A percentile compares a stretch with the other conserved stretches of the same genome.
Conservation (phyloP, 2,329 filamentous ascomycete genomes). For the Diaporthe nobilis region DNA sequence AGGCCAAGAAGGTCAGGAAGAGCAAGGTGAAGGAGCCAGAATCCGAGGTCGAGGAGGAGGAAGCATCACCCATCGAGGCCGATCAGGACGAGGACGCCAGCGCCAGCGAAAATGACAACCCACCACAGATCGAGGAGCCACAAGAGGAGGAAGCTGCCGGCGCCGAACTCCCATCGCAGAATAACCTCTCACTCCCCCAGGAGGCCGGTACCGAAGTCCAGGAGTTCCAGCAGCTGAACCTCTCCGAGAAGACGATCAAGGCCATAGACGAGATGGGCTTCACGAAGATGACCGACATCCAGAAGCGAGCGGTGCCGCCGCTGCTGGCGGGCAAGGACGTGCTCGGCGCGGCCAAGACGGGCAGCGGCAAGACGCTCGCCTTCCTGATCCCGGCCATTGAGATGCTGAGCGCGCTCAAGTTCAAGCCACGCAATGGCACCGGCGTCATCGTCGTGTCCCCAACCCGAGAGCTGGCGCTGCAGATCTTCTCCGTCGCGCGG, state of each 20-base stretch:
- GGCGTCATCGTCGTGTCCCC: constrained; percentile 94
- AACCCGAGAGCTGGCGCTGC: constrained; percentile 92
- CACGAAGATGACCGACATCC: constrained; percentile 95
- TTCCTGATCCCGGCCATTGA: constrained; percentile 96
- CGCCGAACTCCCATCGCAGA: constrained; percentile 54
- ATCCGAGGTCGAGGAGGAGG: constrained; percentile 39
- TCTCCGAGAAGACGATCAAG: constrained; percentile 90
- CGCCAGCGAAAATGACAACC: constrained; percentile 37
- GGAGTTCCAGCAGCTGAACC: constrained; percentile 84
- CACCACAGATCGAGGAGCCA: constrained; percentile 45
- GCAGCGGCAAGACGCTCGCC: constrained; percentile 93
- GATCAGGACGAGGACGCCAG: constrained; percentile 42
- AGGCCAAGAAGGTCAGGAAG: constrained; percentile 42
- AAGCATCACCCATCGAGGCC: constrained; percentile 44
- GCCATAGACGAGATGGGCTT: constrained; percentile 94
- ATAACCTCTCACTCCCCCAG: constrained; percentile 66
- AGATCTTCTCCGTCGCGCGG: constrained; percentile 95
- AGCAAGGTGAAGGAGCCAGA: constrained; percentile 38
- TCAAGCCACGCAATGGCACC: constrained; percentile 95
- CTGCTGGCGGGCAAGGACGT: constrained; percentile 92
- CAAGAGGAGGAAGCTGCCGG: constrained; percentile 50
- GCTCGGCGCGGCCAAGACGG: constrained; percentile 94
- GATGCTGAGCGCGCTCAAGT: constrained; percentile 89
- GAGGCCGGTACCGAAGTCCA: constrained; percentile 73
- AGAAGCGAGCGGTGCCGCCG: constrained; percentile 88